These are phyloP conservation scores for Xylaria acuta DNA, from an alignment of 495 filamentous ascomycete genomes.

Conservation along the genomic window DNA sequence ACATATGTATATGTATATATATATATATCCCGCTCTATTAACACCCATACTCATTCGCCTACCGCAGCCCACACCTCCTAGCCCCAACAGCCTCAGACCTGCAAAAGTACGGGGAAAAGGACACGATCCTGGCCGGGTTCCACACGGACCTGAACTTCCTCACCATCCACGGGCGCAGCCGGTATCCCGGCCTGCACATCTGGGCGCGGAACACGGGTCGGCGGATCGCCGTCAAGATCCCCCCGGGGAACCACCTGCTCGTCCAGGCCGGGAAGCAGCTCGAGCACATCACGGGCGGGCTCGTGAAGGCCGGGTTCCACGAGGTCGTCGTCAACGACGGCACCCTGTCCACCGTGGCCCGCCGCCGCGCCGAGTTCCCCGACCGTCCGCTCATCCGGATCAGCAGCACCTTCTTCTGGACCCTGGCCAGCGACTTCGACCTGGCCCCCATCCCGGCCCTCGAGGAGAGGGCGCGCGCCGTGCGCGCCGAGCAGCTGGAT, in stretches of 20 bases:
- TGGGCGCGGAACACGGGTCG: conserved; percentile 61
- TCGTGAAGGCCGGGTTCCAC: conserved; percentile 61
- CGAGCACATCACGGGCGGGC: conserved; percentile 57
- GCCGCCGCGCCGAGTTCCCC: conserved; percentile 42
- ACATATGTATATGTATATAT: background rate
- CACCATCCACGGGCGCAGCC: conserved; percentile 61
- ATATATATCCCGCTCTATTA: background rate
- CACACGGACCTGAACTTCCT: conserved; percentile 63
- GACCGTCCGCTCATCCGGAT: conserved; percentile 55
- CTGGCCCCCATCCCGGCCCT: conserved; percentile 49
- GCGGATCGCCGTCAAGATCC: conserved; percentile 57
- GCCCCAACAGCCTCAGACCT: conserved; percentile 59
- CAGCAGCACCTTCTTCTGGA: conserved; percentile 59
- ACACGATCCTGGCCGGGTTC: conserved; percentile 61
- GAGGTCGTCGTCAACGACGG: conserved; percentile 58
- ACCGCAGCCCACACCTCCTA: conserved; percentile 54
- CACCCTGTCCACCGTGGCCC: conserved; percentile 47
- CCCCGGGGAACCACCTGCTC: conserved; percentile 53
- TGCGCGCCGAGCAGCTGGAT: conserved; percentile 49
- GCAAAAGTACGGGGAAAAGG: conserved; percentile 50
- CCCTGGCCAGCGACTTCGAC: conserved; percentile 54
- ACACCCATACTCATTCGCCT: background rate
- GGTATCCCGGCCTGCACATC: conserved; percentile 59
- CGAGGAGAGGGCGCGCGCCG: conserved; percentile 41
- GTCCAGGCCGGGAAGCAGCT: conserved; percentile 62